A percentile compares a stretch with the other conserved stretches of the same genome.
phyloP scores from a whole-genome alignment of 495 filamentous ascomycete genomes.

The Lepraria neglecta region DNA sequence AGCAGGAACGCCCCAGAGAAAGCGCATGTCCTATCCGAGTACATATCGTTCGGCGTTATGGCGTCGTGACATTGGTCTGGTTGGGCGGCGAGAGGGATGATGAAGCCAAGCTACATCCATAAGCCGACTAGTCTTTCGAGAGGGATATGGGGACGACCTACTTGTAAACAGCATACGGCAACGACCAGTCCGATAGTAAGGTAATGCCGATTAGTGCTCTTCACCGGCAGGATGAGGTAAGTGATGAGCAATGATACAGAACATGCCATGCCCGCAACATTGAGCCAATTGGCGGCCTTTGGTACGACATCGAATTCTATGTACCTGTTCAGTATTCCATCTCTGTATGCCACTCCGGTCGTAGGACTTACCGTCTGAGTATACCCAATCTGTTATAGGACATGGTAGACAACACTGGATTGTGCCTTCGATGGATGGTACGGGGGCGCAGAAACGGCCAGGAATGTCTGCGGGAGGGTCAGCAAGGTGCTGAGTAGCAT shows the following conservation, averaged over 20 bases:
- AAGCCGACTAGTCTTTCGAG: slow-evolving; percentile 27
- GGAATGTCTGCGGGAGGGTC: slow-evolving; percentile 49
- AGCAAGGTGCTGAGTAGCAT: slow-evolving; percentile 17
- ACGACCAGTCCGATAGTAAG: slow-evolving; percentile 78
- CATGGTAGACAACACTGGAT: slow-evolving; percentile 82
- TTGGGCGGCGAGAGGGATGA: slow-evolving; percentile 76
- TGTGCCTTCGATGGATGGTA: slow-evolving; percentile 37
- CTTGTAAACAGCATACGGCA: slow-evolving; percentile 68
- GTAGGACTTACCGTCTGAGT: slow-evolving; percentile 49
- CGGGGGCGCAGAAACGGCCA: slow-evolving; percentile 58
- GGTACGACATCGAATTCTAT: slow-evolving; percentile 59
- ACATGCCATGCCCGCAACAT: slow-evolving; percentile 63
- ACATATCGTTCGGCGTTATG: slow-evolving; percentile 94
- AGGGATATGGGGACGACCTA: slow-evolving; percentile 40
- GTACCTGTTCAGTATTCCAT: not conserved
- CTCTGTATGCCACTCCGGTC: not conserved
- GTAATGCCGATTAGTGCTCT: slow-evolving; percentile 88
- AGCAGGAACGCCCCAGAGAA: slow-evolving; percentile 82
- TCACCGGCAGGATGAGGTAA: slow-evolving; percentile 75
- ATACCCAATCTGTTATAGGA: slow-evolving; percentile 76
- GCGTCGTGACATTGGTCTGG: slow-evolving; percentile 78
- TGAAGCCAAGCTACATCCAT: slow-evolving; percentile 66
- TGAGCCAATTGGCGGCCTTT: slow-evolving; percentile 67
- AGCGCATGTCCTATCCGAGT: slow-evolving; percentile 71
- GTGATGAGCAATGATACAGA: slow-evolving; percentile 74